Base-by-base conservation (phyloP, 2,329 filamentous ascomycete genomes). In the Seiridium unicorne region DNA sequence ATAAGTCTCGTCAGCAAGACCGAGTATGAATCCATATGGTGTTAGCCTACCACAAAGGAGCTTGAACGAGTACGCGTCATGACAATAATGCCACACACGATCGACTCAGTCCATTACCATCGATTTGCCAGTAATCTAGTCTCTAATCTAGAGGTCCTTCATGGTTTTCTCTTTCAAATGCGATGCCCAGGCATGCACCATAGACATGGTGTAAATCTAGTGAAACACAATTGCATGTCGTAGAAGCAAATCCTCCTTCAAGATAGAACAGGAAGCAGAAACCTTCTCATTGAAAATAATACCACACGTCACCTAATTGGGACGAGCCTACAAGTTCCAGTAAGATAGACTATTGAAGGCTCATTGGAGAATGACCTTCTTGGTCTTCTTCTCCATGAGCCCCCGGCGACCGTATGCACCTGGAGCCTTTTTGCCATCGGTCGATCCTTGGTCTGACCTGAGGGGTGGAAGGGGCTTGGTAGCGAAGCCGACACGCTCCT, bases 401-500 rank as follows among this genome's bases (percentile, higher is more conserved):
- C 44, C 49, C 32, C 35, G 10, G 8, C 11, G 18, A n/a, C 10
- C n/a, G 13, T 34, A 6, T 8, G 54, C 42, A 26, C 13, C 38
- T 26, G 10, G 8, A 26, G 18, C 18, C 32, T 18, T 26, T 13
- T 44, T 38, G 53, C 36, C 53, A 31, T 58, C 18, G 18, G 32
- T 9, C 55, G 48, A 35, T 10, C 32, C 40, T 36, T n/a, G 13
- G 44, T 49, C 44, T 44, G 55, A 32, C 36, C 5, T 44, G 11
- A 44, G 44, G 56, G 46, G 38, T 11, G 51, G 49, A 36, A 81
- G 64, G 54, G 61, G 62, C 63, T 77, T 77, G 2, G 70, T 51
- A 42, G 79, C 80, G 60, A 79, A 77, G 18, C 80, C 80, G 35
- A 85, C 69, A 51, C 74, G 73, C 60, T 77, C 75, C 4, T 76